A percentile compares a stretch with the other conserved stretches of the same genome.
phyloP scores from a whole-genome alignment of 208 protist genomes.

The Leishmania guyanensis region DNA sequence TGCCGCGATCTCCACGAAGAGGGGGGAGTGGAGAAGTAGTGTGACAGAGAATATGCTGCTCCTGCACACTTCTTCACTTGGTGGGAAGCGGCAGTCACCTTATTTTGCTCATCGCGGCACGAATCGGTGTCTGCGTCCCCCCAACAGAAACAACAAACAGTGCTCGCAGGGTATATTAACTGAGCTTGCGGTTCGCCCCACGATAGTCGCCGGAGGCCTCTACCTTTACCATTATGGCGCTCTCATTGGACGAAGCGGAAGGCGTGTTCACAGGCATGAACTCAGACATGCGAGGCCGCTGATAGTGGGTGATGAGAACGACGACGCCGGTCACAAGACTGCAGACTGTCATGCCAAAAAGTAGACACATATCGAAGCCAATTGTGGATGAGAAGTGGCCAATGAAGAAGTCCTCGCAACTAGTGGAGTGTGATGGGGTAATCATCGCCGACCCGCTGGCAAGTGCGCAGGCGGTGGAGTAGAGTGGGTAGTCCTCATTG shows the following conservation, averaged over 20 bases:
- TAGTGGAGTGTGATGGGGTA: neutral
- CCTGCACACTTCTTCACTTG: neutral
- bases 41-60: neutral
- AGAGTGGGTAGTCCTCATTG: neutral
- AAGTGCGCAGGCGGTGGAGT: slow-evolving; percentile 6
- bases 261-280: slow-evolving; percentile 17
- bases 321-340: slow-evolving; percentile 24
- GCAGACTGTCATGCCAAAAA: slow-evolving; percentile 27
- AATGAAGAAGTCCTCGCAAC: slow-evolving; percentile 30
- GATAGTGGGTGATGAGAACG: slow-evolving; percentile 3
- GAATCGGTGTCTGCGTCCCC: neutral
- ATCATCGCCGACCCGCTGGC: neutral
- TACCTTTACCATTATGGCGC: neutral
- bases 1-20: neutral
- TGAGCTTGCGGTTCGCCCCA: neutral
- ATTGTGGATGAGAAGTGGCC: slow-evolving; percentile 23
- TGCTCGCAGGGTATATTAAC: neutral
- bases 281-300: slow-evolving; percentile 18
- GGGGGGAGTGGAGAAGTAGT: neutral
- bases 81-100: neutral
- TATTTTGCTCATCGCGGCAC: neutral
- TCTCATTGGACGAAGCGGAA: neutral
- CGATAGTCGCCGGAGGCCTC: neutral
- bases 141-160: neutral
- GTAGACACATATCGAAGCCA: slow-evolving; percentile 19